Percentiles rank a stretch among this genome's conserved stretches.
Conservation (phyloP, 495 filamentous ascomycete genomes). For the Articulospora tetracladia region DNA sequence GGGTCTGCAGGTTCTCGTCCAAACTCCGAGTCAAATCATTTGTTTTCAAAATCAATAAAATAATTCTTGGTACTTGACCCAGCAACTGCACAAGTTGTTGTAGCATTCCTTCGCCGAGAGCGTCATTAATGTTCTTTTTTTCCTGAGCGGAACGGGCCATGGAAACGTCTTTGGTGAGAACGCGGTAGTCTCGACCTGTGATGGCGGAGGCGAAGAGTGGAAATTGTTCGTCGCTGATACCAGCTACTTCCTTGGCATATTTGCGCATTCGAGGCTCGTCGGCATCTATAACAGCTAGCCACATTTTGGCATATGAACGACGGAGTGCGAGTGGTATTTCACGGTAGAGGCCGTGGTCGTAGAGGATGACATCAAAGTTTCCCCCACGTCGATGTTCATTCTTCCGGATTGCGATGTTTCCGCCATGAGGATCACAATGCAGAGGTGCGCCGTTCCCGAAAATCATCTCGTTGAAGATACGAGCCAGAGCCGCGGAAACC, state of each 20-base stretch:
- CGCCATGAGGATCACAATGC: slow-evolving; percentile 97
- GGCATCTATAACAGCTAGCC: slow-evolving; percentile 90
- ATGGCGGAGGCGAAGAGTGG: slow-evolving; percentile 95
- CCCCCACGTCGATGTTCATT: slow-evolving; percentile 50
- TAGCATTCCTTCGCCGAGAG: slow-evolving; percentile 83
- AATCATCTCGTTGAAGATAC: slow-evolving; percentile 99
- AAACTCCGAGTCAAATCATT: slow-evolving; percentile 95
- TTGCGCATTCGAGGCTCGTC: slow-evolving; percentile 81
- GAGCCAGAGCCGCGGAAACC: slow-evolving; percentile 85
- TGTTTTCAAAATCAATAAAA: slow-evolving; percentile 94
- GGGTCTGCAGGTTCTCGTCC: slow-evolving; percentile 90
- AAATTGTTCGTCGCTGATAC: slow-evolving; percentile 88
- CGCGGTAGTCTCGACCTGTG: slow-evolving; percentile 85
- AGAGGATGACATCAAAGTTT: slow-evolving; percentile 97
- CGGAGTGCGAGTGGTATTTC: slow-evolving; percentile 78
- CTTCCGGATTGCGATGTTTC: slow-evolving; percentile 89
- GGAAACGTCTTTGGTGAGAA: slow-evolving; percentile 59
- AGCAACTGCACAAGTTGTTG: slow-evolving; percentile 85
- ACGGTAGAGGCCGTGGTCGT: slow-evolving; percentile 95
- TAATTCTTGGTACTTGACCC: slow-evolving; percentile 83
- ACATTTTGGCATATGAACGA: slow-evolving; percentile 92
- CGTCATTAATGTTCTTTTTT: slow-evolving; percentile 75
- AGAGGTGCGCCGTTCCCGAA: slow-evolving; percentile 86
- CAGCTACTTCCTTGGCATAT: slow-evolving; percentile 85
- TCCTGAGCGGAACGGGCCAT: slow-evolving; percentile 64